Evolutionary conservation across 768 basidiomycete species (phyloP), one percentile per base, ranked within the genome.

Genomic region (Tulasnella sp.): DNA sequence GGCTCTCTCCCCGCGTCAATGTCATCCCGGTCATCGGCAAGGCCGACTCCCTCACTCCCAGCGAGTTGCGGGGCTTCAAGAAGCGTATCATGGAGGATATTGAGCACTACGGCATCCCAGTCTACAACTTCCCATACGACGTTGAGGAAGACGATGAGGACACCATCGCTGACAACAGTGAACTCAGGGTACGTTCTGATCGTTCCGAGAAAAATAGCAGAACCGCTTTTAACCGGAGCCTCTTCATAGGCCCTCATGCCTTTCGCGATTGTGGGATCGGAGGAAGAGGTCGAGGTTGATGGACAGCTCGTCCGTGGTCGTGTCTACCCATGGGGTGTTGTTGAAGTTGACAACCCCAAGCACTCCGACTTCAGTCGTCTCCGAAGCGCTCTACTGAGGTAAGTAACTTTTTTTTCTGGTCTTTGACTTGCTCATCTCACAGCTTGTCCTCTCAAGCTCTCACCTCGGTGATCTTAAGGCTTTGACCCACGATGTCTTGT

Each of bases 101-200:
- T 81, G 97, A 98, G 82, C 90, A 99, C 87, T 98, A 98, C 83
- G 92, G 93, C 81, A 99, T 99, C 81, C 98, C 98, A 5, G 92
- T 99, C 55, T 99, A 99, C 88, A 99, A 99, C 87, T 99, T 99
- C 89, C 98, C 98, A 0, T 99, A 98, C 84, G 98, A 99, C 81
- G 92, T 97, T 9, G 98, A 99, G 84, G 98, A 99, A 84, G 98
- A 99, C 83, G 98, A 99, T 83, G 96, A 98, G 83, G 98, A 99
- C 82, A 99, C 98, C 4, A 94, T 99, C 79, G 91, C 92, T 82
- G 98, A 99, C 84, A 99, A 99, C 86, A 93, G 93, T 82, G 96
- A 98, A 84, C 91, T 99, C 75, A 88, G 97, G 75, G 94, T 94
- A 83, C 79, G 89, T 84, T 6, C 2, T 7, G 2, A 11, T 18